Evolutionary conservation across 192 early-diverging fungal genomes (phyloP), one percentile per base, ranked within the genome.

Genomic region (Podila epigama): DNA sequence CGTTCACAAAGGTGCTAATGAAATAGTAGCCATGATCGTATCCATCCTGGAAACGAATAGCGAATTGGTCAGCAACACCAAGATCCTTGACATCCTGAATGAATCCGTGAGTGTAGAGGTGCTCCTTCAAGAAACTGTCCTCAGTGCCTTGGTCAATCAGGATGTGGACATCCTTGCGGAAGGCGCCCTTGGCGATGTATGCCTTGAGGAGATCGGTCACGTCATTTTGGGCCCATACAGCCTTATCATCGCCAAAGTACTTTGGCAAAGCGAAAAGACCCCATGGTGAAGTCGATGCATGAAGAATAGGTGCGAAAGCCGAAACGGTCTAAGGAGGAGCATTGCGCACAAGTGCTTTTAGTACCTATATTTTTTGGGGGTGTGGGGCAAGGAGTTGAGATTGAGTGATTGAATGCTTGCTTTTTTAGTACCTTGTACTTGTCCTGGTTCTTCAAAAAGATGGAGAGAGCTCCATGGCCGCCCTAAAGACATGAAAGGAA

Each of bases 11-110:
- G 13, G 90, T 89, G 48, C 84, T 80, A 62, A 97, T 90, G 63
- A 95, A 96, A 71, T 75, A 97, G 75, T 97, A 97, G 22, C 86
- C 87, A 68, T 97, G 95, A 66, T 96, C 93, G 60, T 93, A 97
- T 22, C 92, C 93, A 31, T 91, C 89, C 54, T 91, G 92, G 80
- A 87, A 83, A 27, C 88, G 84, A 44, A 88, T 83, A 13, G 80
- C 80, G n/a, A 94, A 87, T 58, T 81, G 64, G 13, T 86, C 66
- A 7, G 68, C 64, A 35, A 79, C 57, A 16, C 66, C 85, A 34
- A 63, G 70, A 16, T 70, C 69, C 50, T 88, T 69, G 9, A 80
- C 69, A 8, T 83, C 81, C 22, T 85, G 52, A 18, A 85, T 75
- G 62, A 96, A 83, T 37, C 79, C 80, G 20, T 86, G 83, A 5